phyloP scores from a whole-genome alignment of 352 stramenopile species.

The Blastocystis sp. region DNA sequence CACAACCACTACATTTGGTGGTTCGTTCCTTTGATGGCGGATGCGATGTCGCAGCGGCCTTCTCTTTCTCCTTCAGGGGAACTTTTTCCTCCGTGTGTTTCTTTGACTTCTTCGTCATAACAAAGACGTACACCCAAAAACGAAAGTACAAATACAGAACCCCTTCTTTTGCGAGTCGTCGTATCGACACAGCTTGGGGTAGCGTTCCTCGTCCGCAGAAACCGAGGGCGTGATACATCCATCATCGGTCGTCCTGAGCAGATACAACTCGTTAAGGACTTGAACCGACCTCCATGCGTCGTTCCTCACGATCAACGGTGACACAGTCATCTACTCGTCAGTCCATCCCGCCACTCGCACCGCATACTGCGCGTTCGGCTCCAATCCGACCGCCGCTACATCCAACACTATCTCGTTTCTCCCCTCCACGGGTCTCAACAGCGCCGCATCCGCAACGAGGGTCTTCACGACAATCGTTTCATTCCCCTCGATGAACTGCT shows the following conservation, averaged over 20 bases:
- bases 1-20: neutral
- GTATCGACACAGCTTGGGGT: neutral
- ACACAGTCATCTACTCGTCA: neutral
- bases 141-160: slow-evolving; percentile 7
- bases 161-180: neutral
- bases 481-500: neutral
- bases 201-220: neutral
- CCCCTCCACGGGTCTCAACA: neutral
- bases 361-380: neutral
- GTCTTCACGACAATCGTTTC: neutral
- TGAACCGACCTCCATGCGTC: neutral
- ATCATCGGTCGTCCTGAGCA: slow-evolving; percentile 1
- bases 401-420: neutral
- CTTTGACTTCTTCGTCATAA: slow-evolving; percentile 24
- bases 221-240: neutral
- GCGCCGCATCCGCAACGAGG: neutral
- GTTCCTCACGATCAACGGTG: neutral
- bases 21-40: neutral
- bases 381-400: neutral
- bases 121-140: neutral
- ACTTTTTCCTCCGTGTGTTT: slow-evolving; percentile 11
- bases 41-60: neutral
- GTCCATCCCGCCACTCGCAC: neutral
- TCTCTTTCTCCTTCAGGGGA: neutral
- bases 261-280: neutral